Percentiles rank a stretch among this genome's conserved stretches.
These are phyloP conservation scores for Mucor irregularis DNA, from an alignment of 371 early-diverging fungal genomes.

Conservation along the genomic window DNA sequence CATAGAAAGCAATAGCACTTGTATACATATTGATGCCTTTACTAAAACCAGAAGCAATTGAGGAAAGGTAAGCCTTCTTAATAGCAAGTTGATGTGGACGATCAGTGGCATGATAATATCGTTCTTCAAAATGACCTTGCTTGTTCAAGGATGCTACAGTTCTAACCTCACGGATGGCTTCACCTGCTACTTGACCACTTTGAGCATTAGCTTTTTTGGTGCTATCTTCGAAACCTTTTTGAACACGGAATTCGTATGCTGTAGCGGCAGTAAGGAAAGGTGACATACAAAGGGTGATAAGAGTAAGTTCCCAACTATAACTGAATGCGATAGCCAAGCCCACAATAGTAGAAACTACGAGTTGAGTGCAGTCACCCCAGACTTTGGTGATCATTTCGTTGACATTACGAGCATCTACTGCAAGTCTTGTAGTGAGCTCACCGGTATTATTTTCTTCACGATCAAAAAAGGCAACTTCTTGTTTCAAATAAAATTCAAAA, in stretches of 20 bases:
- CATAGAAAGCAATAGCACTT: slow-evolving; percentile 58
- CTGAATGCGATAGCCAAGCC: slow-evolving; percentile 36
- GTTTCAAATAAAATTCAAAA: slow-evolving; percentile 63
- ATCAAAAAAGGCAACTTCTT: slow-evolving; percentile 89
- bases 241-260: slow-evolving; percentile 23
- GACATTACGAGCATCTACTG: slow-evolving; percentile 74
- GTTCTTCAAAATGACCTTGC: slow-evolving; percentile 63
- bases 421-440: slow-evolving; percentile 73
- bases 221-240: slow-evolving; percentile 48
- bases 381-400: slow-evolving; percentile 65
- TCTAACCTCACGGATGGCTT: slow-evolving; percentile 77
- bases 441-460: slow-evolving; percentile 74
- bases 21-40: slow-evolving; percentile 65
- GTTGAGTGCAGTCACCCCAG: slow-evolving; percentile 55
- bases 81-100: slow-evolving; percentile 67
- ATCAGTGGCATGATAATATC: slow-evolving; percentile 59
- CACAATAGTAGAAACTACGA: slow-evolving; percentile 37
- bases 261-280: slow-evolving; percentile 43
- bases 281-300: slow-evolving; percentile 48
- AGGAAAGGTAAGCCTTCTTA: slow-evolving; percentile 54
- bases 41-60: slow-evolving; percentile 65
- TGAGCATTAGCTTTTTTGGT: slow-evolving; percentile 57
- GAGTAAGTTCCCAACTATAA: slow-evolving; percentile 48
- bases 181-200: slow-evolving; percentile 73
- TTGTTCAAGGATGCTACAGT: slow-evolving; percentile 78